phyloP scores from a whole-genome alignment of 495 filamentous ascomycete species.

The Podospora pseudocomata region DNA sequence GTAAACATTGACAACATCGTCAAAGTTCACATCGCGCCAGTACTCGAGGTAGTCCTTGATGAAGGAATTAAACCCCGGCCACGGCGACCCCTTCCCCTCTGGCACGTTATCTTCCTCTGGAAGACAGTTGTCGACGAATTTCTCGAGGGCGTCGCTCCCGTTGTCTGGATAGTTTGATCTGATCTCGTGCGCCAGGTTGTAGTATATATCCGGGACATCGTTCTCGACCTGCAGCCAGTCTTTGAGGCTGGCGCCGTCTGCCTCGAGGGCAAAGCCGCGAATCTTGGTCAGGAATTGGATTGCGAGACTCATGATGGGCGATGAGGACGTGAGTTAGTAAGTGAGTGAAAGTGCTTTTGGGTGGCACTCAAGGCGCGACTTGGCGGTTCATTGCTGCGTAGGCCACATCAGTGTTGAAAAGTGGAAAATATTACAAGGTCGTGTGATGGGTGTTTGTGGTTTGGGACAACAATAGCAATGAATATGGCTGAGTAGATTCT shows the following conservation, averaged over 20 bases:
- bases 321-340: background rate
- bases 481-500: background rate
- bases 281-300: slow-evolving; percentile 41
- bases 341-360: background rate
- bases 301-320: slow-evolving; percentile 35
- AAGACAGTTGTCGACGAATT: slow-evolving; percentile 56
- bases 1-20: slow-evolving; percentile 71
- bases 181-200: slow-evolving; percentile 62
- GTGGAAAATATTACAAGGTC: background rate
- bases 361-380: background rate
- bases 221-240: slow-evolving; percentile 47
- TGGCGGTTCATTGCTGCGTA: background rate
- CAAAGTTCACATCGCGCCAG: slow-evolving; percentile 70
- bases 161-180: slow-evolving; percentile 51
- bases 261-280: slow-evolving; percentile 36
- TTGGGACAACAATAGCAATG: background rate
- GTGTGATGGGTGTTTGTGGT: background rate
- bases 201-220: slow-evolving; percentile 56
- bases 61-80: slow-evolving; percentile 72
- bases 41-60: slow-evolving; percentile 75
- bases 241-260: slow-evolving; percentile 40
- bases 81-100: slow-evolving; percentile 56
- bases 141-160: slow-evolving; percentile 55
- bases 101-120: slow-evolving; percentile 46
- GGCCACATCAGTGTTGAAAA: background rate